A percentile compares a stretch with the other conserved stretches of the same genome.
Conservation (phyloP, 2,329 filamentous ascomycete genomes). For the Botrytis elliptica region DNA sequence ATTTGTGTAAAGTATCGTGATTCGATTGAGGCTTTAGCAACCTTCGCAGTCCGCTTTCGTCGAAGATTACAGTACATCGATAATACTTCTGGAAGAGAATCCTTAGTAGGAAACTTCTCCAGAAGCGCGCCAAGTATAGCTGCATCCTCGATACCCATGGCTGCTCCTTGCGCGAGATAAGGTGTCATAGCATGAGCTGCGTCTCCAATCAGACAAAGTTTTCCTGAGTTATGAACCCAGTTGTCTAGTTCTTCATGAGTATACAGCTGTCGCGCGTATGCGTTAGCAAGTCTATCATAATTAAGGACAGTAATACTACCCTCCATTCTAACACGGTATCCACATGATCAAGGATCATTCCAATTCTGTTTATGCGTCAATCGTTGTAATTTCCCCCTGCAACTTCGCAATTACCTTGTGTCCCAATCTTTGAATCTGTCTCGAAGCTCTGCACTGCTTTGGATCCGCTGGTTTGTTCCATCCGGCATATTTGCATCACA, state of each 20-base stretch:
- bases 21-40: slow-evolving; percentile 26
- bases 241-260: neutral
- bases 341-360: slow-evolving; percentile 5
- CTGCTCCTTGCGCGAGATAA: slow-evolving; percentile 43
- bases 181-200: slow-evolving; percentile 47
- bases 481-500: slow-evolving; percentile 9
- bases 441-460: slow-evolving; percentile 1
- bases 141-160: slow-evolving; percentile 25
- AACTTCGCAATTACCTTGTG: neutral
- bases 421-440: neutral
- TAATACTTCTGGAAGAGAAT: slow-evolving; percentile 4
- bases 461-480: neutral
- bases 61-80: slow-evolving; percentile 17
- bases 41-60: slow-evolving; percentile 24
- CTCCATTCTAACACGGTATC: slow-evolving; percentile 5
- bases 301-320: neutral
- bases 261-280: neutral
- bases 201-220: slow-evolving; percentile 44
- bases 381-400: neutral
- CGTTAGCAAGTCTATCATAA: neutral
- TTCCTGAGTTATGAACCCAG: slow-evolving; percentile 29
- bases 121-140: slow-evolving; percentile 27
- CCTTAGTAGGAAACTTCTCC: slow-evolving; percentile 18
- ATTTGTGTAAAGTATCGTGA: slow-evolving; percentile 30
- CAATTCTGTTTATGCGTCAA: neutral